Evolutionary conservation across 345 rosid genomes (phyloP), one percentile per base, ranked within the genome.

Genomic region (Corchorus capsularis): DNA sequence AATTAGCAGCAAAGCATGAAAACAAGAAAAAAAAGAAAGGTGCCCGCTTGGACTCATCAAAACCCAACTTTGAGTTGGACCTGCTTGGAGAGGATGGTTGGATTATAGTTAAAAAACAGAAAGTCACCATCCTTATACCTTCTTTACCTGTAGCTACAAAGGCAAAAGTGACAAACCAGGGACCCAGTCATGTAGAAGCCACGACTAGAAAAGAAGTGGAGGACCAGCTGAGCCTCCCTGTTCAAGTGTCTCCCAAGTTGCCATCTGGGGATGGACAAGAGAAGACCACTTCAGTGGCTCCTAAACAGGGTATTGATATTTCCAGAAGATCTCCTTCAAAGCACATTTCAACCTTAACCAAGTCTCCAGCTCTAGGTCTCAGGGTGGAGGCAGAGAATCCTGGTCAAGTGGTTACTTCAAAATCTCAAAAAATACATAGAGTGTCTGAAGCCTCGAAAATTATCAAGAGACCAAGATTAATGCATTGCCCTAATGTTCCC

Each of bases 91-190:
- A 87, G 73, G 96, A 88, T 34, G 74, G 86, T 81, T 93, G 97
- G 97, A 81, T 91, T 6, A 72, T 91, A 17, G 93, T 93, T 80
- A 91, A 89, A 74, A 89, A 83, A 83, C 96, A 91, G 80, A 86
- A 84, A 78, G 86, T 93, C 75, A 83, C 88, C 69, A 87, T 93
- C 86, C 78, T 88, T 22, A 73, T 93, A 78, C 94, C 97, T 79
- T 80, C 92, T 55, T 83, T 84, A 46, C 85, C 85, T 35, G 19
- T 35, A 3, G 72, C 86, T 57, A 74, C 67, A 53, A 79, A 67
- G 15, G 72, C 82, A 53, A 72, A 74, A 50, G 4, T 73, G 61
- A 83, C 82, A 75, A 84, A 81, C 67, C 85, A 86, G 27, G 86
- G 77, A 62, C 80, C 75, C 53, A 69, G 74, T 76, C 83, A 80